Evolutionary conservation across 192 early-diverging fungal species (phyloP).

Genomic region (Backusella tuberculispora): DNA sequence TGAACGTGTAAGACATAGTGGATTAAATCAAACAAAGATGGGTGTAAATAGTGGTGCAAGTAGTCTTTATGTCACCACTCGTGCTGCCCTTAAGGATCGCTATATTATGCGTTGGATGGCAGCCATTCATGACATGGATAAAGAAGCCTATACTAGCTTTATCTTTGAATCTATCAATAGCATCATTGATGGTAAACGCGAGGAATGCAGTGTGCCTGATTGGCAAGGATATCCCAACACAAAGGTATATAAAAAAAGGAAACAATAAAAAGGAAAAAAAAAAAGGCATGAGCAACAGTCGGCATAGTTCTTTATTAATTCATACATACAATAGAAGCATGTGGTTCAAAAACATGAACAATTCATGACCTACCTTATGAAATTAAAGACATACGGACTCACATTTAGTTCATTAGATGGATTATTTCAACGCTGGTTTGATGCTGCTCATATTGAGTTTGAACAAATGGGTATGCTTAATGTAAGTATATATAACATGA

Average conservation of each 20-base stretch:
- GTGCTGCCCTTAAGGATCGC: constrained; percentile 51
- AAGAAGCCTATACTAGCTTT: constrained; percentile 40
- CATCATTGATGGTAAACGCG: constrained; percentile 47
- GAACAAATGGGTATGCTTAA: constrained; percentile 27
- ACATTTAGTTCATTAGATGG: constrained; percentile 45
- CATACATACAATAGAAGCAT: constrained; percentile 34
- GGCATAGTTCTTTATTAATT: background rate
- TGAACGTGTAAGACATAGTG: constrained; percentile 21
- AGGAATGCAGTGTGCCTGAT: constrained; percentile 23
- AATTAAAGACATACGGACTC: constrained; percentile 48
- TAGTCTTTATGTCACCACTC: constrained; percentile 51
- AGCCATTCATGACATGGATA: constrained; percentile 47
- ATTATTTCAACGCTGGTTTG: constrained; percentile 52
- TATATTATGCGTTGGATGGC: constrained; percentile 55
- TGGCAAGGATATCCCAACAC: constrained; percentile 7
- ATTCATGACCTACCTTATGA: constrained; percentile 48
- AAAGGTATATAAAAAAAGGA: constrained; percentile 5
- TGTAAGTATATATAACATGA: background rate
- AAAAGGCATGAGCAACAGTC: background rate
- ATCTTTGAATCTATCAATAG: constrained; percentile 45
- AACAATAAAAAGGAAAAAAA: background rate
- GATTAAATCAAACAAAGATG: background rate
- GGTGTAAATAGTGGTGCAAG: constrained; percentile 40
- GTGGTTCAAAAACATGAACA: constrained; percentile 41
- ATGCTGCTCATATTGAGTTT: constrained; percentile 39